These are phyloP conservation scores for Lipomyces yamanashiensis DNA, from an alignment of 805 yeast genomes.

Conservation along the genomic window DNA sequence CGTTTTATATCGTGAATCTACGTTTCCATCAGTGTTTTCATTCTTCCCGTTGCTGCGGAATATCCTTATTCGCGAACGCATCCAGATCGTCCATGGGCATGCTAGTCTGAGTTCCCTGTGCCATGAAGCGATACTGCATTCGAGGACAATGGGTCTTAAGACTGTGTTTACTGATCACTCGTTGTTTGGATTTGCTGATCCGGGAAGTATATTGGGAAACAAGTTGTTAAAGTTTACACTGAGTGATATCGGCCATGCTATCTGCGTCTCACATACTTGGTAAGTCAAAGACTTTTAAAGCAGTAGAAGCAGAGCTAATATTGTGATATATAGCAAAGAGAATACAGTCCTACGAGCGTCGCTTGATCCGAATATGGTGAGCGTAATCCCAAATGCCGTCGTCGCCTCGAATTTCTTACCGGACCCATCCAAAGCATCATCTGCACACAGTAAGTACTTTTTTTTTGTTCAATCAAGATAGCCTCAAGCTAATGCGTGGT, in stretches of 20 bases:
- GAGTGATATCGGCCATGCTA: conserved; percentile 86
- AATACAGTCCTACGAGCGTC: conserved; percentile 89
- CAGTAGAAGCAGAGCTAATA: not conserved
- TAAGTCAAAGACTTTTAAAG: not conserved
- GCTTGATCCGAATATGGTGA: conserved; percentile 73
- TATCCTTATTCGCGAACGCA: conserved; percentile 80
- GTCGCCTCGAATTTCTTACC: conserved; percentile 74
- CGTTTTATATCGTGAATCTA: conserved; percentile 79
- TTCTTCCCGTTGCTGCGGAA: conserved; percentile 84
- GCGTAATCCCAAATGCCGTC: conserved; percentile 98
- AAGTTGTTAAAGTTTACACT: conserved; percentile 81
- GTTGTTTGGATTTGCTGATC: conserved; percentile 87
- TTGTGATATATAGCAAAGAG: conserved; percentile 64
- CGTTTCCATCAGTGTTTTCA: conserved; percentile 87
- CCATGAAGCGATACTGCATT: conserved; percentile 91
- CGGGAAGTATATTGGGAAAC: conserved; percentile 82
- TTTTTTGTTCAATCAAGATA: not conserved
- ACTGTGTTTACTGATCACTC: conserved; percentile 97
- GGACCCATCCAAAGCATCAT: conserved; percentile 43
- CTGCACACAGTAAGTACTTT: conserved; percentile 45
- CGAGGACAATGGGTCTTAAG: conserved; percentile 85
- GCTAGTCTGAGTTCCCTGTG: conserved; percentile 86
- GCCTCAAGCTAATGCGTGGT: not conserved
- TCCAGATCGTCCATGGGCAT: conserved; percentile 93
- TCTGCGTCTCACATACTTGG: conserved; percentile 92